Evolutionary conservation across 192 early-diverging fungal genomes (phyloP).

Genomic region (Backusella westeae): DNA sequence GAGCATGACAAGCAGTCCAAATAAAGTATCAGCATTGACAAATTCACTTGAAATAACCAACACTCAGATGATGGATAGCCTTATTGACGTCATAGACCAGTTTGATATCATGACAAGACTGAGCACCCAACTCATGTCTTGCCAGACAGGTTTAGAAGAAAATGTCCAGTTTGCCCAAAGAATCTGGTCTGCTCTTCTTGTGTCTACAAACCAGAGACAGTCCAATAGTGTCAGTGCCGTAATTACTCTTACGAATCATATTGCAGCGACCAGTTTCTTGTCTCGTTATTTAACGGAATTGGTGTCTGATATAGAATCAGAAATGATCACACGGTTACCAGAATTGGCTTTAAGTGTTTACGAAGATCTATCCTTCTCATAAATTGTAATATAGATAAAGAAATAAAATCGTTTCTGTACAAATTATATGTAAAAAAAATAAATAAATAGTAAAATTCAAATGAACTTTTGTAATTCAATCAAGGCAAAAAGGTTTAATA

Average conservation of each 20-base stretch:
- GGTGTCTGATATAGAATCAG: background rate
- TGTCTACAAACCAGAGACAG: background rate
- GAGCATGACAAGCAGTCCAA: background rate
- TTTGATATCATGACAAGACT: background rate
- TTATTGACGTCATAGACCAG: background rate
- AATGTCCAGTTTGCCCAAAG: background rate
- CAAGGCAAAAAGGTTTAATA: background rate
- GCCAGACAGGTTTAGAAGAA: background rate
- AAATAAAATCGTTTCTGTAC: background rate
- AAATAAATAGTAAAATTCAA: background rate
- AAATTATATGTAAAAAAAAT: background rate
- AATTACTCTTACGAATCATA: background rate
- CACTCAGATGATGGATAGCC: background rate
- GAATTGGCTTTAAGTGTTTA: background rate
- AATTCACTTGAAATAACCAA: background rate
- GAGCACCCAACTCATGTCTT: background rate
- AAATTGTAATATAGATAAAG: background rate
- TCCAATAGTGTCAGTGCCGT: background rate
- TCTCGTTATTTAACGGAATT: background rate
- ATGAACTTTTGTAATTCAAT: background rate
- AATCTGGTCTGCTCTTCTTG: constrained; percentile 1
- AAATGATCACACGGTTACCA: background rate
- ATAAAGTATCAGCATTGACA: background rate
- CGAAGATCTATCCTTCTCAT: background rate
- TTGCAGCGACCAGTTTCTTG: background rate